phyloP scores from a whole-genome alignment of 2,329 filamentous ascomycete genomes.

The Tolypocladium capitatum region DNA sequence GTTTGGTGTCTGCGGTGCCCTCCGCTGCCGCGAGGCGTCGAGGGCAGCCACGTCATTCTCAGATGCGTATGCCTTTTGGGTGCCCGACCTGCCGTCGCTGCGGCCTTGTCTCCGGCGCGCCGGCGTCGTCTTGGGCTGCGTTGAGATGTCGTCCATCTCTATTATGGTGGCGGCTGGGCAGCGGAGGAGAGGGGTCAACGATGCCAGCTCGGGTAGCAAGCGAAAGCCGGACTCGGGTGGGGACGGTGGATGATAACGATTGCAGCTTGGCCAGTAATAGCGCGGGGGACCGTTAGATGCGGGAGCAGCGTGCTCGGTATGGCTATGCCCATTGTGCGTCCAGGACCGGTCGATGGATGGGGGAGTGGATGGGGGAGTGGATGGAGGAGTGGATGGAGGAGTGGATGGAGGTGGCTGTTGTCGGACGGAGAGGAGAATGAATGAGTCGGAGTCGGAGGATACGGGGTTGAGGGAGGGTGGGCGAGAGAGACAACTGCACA shows the following conservation, averaged over 20 bases:
- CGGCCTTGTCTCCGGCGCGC: constrained; percentile 25
- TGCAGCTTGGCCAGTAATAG: background rate
- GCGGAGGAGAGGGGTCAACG: background rate
- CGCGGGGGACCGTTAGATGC: background rate
- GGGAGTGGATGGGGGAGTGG: background rate
- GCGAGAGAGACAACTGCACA: too few species aligned
- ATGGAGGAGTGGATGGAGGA: background rate
- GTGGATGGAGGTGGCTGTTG: background rate
- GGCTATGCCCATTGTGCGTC: background rate
- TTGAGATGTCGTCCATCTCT: constrained; percentile 20
- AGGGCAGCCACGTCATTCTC: constrained; percentile 34
- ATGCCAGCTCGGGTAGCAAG: background rate
- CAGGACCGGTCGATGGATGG: background rate
- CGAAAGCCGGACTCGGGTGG: background rate
- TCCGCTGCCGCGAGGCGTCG: constrained; percentile 18
- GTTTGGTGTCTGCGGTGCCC: constrained; percentile 32
- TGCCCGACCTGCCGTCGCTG: constrained; percentile 25
- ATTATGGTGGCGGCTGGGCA: background rate
- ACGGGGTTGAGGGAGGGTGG: background rate
- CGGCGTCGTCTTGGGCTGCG: constrained; percentile 20
- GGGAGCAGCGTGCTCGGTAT: background rate
- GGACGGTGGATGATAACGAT: background rate
- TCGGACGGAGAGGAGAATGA: background rate
- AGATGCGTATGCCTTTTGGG: constrained; percentile 44
- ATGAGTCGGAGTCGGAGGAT: background rate